Evolutionary conservation across 208 protist genomes (phyloP).

Genomic region (Trypanosoma brucei): DNA sequence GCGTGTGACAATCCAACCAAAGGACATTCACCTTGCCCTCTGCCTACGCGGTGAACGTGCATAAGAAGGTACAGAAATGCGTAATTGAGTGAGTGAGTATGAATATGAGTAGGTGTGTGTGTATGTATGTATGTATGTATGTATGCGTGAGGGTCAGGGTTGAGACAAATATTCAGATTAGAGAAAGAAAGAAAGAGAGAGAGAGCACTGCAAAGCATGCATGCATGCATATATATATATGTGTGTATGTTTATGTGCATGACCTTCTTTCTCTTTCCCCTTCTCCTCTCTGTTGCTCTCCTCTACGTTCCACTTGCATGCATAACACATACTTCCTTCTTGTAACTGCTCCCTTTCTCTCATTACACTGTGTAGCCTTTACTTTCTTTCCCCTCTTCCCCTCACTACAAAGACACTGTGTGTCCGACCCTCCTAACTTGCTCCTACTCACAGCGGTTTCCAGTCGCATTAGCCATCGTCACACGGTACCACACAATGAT

Average conservation of each 20-base stretch:
- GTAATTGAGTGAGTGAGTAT: not conserved
- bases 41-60: slow-evolving; percentile 55
- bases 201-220: not conserved
- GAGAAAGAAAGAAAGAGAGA: no score
- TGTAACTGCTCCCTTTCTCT: not conserved
- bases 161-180: no score
- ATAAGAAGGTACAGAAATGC: not conserved
- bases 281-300: not conserved
- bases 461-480: no score
- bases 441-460: no score
- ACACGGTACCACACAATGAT: no score
- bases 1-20: slow-evolving; percentile 81
- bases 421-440: no score
- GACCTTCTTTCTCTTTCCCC: not conserved
- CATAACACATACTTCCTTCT: not conserved
- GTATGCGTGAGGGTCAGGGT: no score
- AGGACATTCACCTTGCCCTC: slow-evolving; percentile 66
- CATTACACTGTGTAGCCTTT: not conserved
- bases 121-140: not conserved
- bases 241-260: not conserved
- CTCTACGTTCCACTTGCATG: not conserved
- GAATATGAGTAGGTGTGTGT: not conserved
- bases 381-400: not conserved
- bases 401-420: no score
- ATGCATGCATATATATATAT: not conserved